These are phyloP conservation scores for Ophiostoma ips DNA, from an alignment of 2,329 filamentous ascomycete genomes.

Conservation along the genomic window DNA sequence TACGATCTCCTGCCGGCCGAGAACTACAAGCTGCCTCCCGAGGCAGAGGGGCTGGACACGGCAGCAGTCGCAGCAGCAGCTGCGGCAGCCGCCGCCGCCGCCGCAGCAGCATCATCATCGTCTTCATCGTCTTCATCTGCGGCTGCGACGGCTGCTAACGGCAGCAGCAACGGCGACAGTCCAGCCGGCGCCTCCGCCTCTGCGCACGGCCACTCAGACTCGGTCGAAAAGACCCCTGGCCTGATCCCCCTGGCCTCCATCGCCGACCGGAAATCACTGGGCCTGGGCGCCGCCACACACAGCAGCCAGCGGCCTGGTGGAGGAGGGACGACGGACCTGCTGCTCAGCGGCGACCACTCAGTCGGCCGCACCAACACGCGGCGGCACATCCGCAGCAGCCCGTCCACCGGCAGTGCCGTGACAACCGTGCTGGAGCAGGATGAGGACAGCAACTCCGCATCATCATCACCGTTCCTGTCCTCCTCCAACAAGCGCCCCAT, in stretches of 20 bases:
- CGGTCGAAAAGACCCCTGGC: constrained; percentile 4
- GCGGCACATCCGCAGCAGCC: constrained; percentile 66
- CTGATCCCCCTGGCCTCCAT: constrained; percentile 9
- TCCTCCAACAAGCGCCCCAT: neutral
- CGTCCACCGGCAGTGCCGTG: constrained; percentile 65
- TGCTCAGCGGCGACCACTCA: constrained; percentile 32
- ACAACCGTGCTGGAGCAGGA: constrained; percentile 72
- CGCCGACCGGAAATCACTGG: constrained; percentile 7
- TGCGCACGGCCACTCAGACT: neutral
- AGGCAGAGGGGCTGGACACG: constrained; percentile 62
- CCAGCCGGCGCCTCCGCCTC: constrained; percentile 1
- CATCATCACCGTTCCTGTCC: neutral
- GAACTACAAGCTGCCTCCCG: constrained; percentile 88
- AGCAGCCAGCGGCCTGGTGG: constrained; percentile 10
- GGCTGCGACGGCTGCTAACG: no score
- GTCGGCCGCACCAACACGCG: constrained; percentile 58
- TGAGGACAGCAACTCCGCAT: constrained; percentile 39
- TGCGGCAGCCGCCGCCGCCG: constrained; percentile 10
- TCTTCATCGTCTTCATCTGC: no score
- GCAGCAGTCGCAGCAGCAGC: neutral
- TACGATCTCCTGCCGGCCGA: constrained; percentile 83
- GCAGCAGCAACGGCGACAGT: neutral
- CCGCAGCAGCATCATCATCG: constrained; percentile 2
- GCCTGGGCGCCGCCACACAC: neutral
- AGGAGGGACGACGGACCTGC: constrained; percentile 4